Base-by-base conservation (phyloP, 768 basidiomycete species). In the Suillus spraguei region DNA sequence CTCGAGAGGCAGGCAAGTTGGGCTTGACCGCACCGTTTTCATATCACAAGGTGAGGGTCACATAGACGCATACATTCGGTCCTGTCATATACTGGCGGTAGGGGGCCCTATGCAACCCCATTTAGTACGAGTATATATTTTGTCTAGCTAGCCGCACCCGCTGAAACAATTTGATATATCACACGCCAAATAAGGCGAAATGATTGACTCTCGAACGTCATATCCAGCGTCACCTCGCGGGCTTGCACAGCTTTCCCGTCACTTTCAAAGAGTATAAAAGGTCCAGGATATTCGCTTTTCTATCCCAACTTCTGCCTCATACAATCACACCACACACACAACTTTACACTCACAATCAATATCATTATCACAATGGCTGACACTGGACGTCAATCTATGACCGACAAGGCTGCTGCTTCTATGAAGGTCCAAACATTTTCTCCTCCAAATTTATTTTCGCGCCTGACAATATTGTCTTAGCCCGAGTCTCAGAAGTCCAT, bases 401-500 rank as follows among this genome's bases (percentile, higher is more conserved):
- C 83, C 70, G 84, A 87, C 80, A 88, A 87, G 77, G 81, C 79
- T 56, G 64, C 70, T 42, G 65, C 85, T 69, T 76, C 82, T 50
- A 3, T 85, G 60, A 85, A 87, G 83, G 85, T 85, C 55, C 2
- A 62, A 60, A 20, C 5, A 20, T 20, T 28, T 28, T 8, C 20
- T 6, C 17, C 28, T 20, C 5, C 0, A 6, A 20, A 4, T 41
- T 9, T 41, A 41, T 41, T 6, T 28, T 38, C 32, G 41, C 22
- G 4, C 16, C 9, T 32, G 13, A 42, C 38, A 28, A 28, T 28
- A 36, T 33, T 33, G 5, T 38, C 63, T 5, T 59, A 87, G 85
- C 85, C 86, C 67, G 86, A 87, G 66, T 83, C 82, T 38, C 77
- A 87, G 78, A 88, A 88, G 78, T 64, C 78, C n/a, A 77, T 74